Evolutionary conservation across 176 grass and related monocot genomes (phyloP).

Genomic region (Musa beccarii): DNA sequence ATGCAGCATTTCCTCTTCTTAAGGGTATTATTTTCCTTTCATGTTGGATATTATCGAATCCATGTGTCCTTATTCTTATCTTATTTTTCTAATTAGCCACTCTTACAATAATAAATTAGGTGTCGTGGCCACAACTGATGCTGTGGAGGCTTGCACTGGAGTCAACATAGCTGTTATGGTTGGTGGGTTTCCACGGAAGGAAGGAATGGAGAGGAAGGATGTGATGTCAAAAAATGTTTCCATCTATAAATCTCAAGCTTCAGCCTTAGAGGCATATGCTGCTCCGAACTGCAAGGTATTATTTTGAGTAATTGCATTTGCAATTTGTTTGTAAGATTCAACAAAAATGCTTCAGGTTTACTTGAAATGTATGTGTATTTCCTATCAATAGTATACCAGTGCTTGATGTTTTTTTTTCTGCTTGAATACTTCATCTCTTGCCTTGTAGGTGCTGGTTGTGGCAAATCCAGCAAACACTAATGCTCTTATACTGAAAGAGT

Average conservation of each 20-base stretch:
- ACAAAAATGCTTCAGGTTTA: background rate
- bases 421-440: background rate
- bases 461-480: slow-evolving; percentile 98
- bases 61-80: background rate
- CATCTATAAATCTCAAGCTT: slow-evolving; percentile 97
- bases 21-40: slow-evolving; percentile 28
- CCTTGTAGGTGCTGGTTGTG: slow-evolving; percentile 76
- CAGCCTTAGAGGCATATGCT: slow-evolving; percentile 76
- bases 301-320: background rate
- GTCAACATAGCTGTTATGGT: slow-evolving; percentile 93
- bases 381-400: background rate
- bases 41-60: too few species aligned
- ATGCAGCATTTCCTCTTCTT: slow-evolving; percentile 61
- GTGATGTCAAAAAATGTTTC: slow-evolving; percentile 99
- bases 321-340: background rate
- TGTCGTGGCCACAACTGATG: slow-evolving; percentile 92
- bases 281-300: slow-evolving; percentile 91
- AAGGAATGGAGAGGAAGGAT: slow-evolving; percentile 99
- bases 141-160: slow-evolving; percentile 89
- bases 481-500: slow-evolving; percentile 97
- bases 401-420: background rate
- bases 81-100: background rate
- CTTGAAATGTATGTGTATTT: background rate
- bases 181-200: slow-evolving; percentile 98
- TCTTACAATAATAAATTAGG: slow-evolving; percentile 26